Percentiles rank a stretch among this genome's conserved stretches.
phyloP scores from a whole-genome alignment of 192 early-diverging fungal genomes.

The Backusella morwellensis region DNA sequence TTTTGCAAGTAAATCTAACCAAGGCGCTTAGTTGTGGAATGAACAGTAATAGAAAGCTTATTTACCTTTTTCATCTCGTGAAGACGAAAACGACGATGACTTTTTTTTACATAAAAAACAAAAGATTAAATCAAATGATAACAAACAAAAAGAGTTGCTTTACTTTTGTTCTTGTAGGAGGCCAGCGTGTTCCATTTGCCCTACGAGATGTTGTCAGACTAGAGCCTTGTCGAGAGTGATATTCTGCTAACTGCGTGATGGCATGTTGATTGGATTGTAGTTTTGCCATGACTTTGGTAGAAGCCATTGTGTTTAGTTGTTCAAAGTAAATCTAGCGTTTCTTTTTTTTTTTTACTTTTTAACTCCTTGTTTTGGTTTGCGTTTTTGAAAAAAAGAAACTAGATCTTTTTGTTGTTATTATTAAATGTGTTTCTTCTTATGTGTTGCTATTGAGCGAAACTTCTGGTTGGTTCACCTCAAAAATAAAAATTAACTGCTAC shows the following conservation, averaged over 20 bases:
- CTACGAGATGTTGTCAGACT: not conserved
- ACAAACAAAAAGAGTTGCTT: not conserved
- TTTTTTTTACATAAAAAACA: not conserved
- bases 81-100: not conserved
- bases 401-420: too few relatives aligned
- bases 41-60: not conserved
- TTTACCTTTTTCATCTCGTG: conserved; percentile 22
- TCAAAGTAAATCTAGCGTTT: not conserved
- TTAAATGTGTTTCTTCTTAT: not conserved
- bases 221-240: conserved; percentile 27
- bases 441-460: not conserved
- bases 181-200: conserved; percentile 9
- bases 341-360: not conserved
- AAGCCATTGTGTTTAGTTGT: conserved; percentile 12
- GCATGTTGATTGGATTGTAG: conserved; percentile 25
- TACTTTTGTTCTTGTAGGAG: not conserved
- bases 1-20: conserved; percentile 43
- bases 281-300: conserved; percentile 30
- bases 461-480: not conserved
- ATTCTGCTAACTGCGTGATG: conserved; percentile 26
- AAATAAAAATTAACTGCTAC: not conserved
- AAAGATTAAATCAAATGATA: not conserved
- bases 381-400: not conserved
- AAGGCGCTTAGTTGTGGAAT: not conserved
- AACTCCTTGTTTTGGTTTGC: not conserved